A percentile compares a stretch with the other conserved stretches of the same genome.
These are phyloP conservation scores for Cruciata laevipes DNA, from an alignment of 257 asterid genomes.

Conservation along the genomic window DNA sequence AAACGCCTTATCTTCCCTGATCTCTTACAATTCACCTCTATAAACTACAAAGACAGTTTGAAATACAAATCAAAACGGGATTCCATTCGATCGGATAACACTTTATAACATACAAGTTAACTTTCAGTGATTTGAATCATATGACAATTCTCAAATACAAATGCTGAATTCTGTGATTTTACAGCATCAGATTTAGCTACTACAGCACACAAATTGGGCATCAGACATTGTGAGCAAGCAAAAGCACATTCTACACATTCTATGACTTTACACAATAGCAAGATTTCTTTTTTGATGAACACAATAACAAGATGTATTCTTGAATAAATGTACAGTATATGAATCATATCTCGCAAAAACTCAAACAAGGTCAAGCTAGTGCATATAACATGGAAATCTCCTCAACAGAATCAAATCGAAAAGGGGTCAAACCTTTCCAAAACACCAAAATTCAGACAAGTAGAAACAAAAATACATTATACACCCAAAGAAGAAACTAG, in stretches of 20 bases:
- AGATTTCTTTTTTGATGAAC: too few relatives aligned
- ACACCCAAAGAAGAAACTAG: background rate
- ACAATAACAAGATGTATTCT: too few relatives aligned
- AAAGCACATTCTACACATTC: background rate
- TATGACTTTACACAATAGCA: too few relatives aligned
- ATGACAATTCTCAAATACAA: too few relatives aligned
- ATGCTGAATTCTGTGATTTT: too few relatives aligned
- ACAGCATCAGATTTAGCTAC: too few relatives aligned
- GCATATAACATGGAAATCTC: background rate
- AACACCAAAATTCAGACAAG: background rate
- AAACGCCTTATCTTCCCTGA: slow-evolving; percentile 75
- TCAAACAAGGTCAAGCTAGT: background rate
- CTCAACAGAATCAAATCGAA: too few relatives aligned
- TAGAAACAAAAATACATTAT: background rate
- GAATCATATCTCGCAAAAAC: too few relatives aligned
- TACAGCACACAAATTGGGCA: background rate
- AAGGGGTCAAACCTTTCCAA: background rate
- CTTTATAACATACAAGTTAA: too few relatives aligned
- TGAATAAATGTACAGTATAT: too few relatives aligned
- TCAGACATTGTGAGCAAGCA: background rate
- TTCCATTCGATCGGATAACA: background rate
- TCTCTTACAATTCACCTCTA: slow-evolving; percentile 72
- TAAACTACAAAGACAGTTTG: slow-evolving; percentile 34
- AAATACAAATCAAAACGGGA: background rate
- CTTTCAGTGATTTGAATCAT: background rate